Evolutionary conservation across 2,329 filamentous ascomycete species (phyloP), one percentile per base, ranked within the genome.

Genomic region (Shiraia bambusicola): DNA sequence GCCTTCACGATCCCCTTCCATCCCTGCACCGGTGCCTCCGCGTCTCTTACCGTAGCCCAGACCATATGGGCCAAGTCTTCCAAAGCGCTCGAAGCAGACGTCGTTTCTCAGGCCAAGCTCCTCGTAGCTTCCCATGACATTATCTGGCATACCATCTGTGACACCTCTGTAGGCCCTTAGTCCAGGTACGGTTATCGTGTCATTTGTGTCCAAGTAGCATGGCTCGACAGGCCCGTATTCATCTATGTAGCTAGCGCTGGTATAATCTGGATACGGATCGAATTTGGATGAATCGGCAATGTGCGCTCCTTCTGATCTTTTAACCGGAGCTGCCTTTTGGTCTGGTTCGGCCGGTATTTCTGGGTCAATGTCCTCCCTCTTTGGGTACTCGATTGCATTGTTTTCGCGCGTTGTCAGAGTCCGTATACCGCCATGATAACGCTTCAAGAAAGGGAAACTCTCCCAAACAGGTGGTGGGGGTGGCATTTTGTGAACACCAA

Each of bases 21-120:
- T 80, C 9, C 88, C 91, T n/a, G 87, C 83, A 4, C 92, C 90
- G 17, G 86, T 82, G 2, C 92, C 92, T 10, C 92, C 92, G 50
- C 79, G 82, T 43, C 83, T 82, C 25, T 79, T 74, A 24, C 86
- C 88, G 66, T 97, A 97, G 7, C 92, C 92, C 47, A 89, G 81
- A 0, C 92, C 92, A 56, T 98, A 98, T 0, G 92, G 87, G 0
- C 88, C 91, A 22, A 93, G 81, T 50, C 90, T 81, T 3, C 92
- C 92, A 63, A 88, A 95, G 2, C 93, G 80, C 55, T 98, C 93
- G 62, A 95, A 96, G 71, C 93, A 98, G 33, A 96, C 81, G 58
- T 95, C 86, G 52, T 94, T 82, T 13, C 86, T 81, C 26, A 97
- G 73, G 0, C 83, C 85, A 10, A 97, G 70, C 28, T 92, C 68